These are phyloP conservation scores for Ceratocystis alfenasii DNA, from an alignment of 2,329 filamentous ascomycete species.

Conservation along the genomic window DNA sequence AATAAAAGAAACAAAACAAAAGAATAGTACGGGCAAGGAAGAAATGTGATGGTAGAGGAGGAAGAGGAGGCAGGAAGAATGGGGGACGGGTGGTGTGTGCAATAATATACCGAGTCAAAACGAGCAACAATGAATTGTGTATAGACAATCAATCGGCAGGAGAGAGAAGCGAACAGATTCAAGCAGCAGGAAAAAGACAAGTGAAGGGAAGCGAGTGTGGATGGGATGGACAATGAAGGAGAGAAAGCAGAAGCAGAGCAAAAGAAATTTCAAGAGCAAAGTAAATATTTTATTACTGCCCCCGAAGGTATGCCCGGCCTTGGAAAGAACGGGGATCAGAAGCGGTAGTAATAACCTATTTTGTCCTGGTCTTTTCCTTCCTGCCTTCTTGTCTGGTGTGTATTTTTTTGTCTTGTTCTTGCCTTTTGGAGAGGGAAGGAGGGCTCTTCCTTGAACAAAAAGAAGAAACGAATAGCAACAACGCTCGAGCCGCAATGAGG, in stretches of 20 bases:
- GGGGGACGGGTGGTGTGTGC: too few species aligned
- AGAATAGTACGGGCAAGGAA: too few species aligned
- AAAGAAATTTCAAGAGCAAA: conserved; percentile 2
- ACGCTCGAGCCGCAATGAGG: not conserved
- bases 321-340: not conserved
- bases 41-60: too few species aligned
- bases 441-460: not conserved
- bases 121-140: too few species aligned
- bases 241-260: not conserved
- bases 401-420: not conserved
- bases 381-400: not conserved
- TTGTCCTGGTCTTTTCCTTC: not conserved
- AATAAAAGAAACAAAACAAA: too few species aligned
- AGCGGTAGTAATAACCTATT: not conserved
- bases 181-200: not conserved
- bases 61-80: too few species aligned
- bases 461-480: not conserved
- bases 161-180: not conserved
- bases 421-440: not conserved
- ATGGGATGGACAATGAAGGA: not conserved
- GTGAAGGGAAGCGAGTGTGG: not conserved
- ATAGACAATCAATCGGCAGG: too few species aligned
- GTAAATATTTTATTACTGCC: too few species aligned
- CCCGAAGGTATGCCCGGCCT: not conserved
- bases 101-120: not conserved